Base-by-base conservation (phyloP, 495 filamentous ascomycete genomes). In the Lepraria neglecta region DNA sequence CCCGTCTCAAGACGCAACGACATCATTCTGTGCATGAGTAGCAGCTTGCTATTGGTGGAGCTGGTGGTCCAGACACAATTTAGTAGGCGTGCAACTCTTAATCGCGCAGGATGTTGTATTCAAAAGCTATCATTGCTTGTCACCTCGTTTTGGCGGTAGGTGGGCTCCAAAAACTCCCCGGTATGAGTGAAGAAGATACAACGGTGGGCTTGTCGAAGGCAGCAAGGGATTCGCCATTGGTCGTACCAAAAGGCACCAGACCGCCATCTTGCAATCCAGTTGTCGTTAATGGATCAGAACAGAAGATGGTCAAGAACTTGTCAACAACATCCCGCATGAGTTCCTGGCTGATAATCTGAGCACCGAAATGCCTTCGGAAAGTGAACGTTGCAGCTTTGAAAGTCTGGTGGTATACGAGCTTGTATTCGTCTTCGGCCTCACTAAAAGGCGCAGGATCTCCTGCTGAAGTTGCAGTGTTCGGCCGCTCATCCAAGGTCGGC, bases 341-440 rank as follows among this genome's bases (percentile, higher is more conserved):
- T 17, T 71, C 68, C 33, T 68, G 61, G 40, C 69, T 60, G 15
- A 80, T 63, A 1, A 63, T 45, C 30, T 60, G 57, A 0, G 53
- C 56, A n/a, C 57, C 30, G 6, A 84, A 69, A 58, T 78, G 75
- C 44, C 71, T 76, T 47, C 83, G 74, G 30, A 86, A 75, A 6
- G 82, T 79, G 67, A 86, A 84, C 24, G 75, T 77, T 1, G 81
- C 77, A 21, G 82, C 80, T 61, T 84, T 85, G 63, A 80, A 86
- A 0, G 81, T 83, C 52, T 84, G 82, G 63, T 87, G 84, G 57
- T 87, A 87, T 70, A 86, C 78, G 10, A 78, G 65, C 67, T 86
- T 87, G 69, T 83, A 87, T 52, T 85, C 82, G 64, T 85, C 83
- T 48, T 81, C 80, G 33, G 42, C 31, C 1, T 82, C 78, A 0